Percentiles rank a stretch among this genome's conserved stretches.
These are phyloP conservation scores for Hypomyces perniciosus DNA, from an alignment of 2,329 filamentous ascomycete genomes.

Conservation along the genomic window DNA sequence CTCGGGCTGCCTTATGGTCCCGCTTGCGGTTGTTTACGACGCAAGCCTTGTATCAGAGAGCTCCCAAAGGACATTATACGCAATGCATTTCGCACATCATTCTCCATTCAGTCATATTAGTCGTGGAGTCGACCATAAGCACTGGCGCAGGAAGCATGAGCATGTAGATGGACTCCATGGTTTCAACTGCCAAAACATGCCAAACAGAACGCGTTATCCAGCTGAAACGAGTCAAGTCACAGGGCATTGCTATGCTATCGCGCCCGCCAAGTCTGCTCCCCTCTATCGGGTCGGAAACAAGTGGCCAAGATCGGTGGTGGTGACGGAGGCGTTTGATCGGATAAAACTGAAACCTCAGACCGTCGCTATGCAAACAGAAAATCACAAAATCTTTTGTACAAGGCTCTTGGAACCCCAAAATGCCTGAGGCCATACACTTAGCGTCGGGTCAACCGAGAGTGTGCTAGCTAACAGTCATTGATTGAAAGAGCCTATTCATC, in stretches of 20 bases:
- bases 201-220: not conserved
- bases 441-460: not conserved
- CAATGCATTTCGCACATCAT: not conserved
- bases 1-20: not conserved
- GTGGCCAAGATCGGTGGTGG: conserved; percentile 1
- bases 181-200: not conserved
- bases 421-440: not conserved
- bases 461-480: conserved; percentile 56
- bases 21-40: conserved; percentile 3
- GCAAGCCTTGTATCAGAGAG: not conserved
- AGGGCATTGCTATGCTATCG: not conserved
- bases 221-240: not conserved
- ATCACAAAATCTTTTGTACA: conserved; percentile 25
- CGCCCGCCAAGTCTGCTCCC: not conserved
- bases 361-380: conserved; percentile 35
- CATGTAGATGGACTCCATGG: not conserved
- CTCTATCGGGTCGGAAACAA: not conserved
- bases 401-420: conserved; percentile 5
- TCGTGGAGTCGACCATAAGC: conserved; percentile 1
- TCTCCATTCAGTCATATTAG: conserved; percentile 1
- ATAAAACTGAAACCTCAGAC: conserved; percentile 21
- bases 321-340: conserved; percentile 12
- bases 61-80: conserved; percentile 6
- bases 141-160: not conserved
- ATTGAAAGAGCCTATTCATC: conserved; percentile 50